phyloP scores from a whole-genome alignment of 2,329 filamentous ascomycete species.

The Magnaporthiopsis poae region DNA sequence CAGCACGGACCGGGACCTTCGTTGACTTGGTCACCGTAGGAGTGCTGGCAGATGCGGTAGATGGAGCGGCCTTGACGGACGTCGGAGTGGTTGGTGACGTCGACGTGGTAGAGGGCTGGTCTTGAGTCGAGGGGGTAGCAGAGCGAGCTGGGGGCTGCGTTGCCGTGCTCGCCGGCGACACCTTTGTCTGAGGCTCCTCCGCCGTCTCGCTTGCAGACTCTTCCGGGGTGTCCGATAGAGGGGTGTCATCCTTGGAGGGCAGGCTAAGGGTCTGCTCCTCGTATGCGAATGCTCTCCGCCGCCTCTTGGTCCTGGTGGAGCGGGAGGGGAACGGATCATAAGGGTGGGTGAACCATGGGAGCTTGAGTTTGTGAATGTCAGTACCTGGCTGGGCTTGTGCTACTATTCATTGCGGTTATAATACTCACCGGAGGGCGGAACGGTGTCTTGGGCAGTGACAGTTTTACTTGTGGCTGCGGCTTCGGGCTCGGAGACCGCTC shows the following conservation, averaged over 20 bases:
- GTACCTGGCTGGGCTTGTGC: slow-evolving; percentile 6
- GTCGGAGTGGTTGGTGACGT: slow-evolving; percentile 27
- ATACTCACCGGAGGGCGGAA: slow-evolving; percentile 44
- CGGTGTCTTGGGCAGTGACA: slow-evolving; percentile 16
- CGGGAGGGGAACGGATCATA: slow-evolving; percentile 40
- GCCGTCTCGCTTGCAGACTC: slow-evolving; percentile 11
- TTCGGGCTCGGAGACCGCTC: slow-evolving; percentile 7
- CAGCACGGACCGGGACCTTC: slow-evolving; percentile 25
- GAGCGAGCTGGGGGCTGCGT: slow-evolving; percentile 14
- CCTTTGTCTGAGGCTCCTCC: not conserved
- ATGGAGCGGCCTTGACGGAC: slow-evolving; percentile 19
- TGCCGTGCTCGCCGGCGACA: slow-evolving; percentile 2
- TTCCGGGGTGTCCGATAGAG: slow-evolving; percentile 17
- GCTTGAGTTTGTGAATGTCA: slow-evolving; percentile 28
- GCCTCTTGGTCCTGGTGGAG: slow-evolving; percentile 32
- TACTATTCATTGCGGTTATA: slow-evolving; percentile 4
- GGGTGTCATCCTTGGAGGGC: slow-evolving; percentile 28
- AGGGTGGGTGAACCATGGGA: slow-evolving; percentile 49
- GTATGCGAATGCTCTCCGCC: slow-evolving; percentile 25
- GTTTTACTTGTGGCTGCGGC: slow-evolving; percentile 5
- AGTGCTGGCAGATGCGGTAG: slow-evolving; percentile 15
- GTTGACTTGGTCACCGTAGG: slow-evolving; percentile 19
- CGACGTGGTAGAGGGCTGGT: slow-evolving; percentile 23
- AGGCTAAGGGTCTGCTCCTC: slow-evolving; percentile 30
- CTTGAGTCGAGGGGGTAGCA: slow-evolving; percentile 24